A percentile compares a stretch with the other conserved stretches of the same genome.
These are phyloP conservation scores for Russula compacta DNA, from an alignment of 768 basidiomycete species.

Conservation along the genomic window DNA sequence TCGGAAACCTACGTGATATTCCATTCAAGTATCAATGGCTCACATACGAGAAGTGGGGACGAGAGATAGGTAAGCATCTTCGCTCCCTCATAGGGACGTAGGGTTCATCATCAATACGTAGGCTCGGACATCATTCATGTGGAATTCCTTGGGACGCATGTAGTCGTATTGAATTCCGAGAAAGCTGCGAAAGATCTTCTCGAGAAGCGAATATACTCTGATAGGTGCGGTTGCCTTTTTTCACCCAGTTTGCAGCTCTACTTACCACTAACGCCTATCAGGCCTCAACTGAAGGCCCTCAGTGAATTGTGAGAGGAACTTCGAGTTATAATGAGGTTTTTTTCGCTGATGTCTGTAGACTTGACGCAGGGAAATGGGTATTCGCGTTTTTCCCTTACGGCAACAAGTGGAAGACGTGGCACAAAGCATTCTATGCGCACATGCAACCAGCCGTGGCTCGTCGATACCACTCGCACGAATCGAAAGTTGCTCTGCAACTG, in stretches of 20 bases:
- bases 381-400: constrained; percentile 35
- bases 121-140: constrained; percentile 24
- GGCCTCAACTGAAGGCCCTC: constrained; percentile 23
- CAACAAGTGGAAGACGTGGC: constrained; percentile 32
- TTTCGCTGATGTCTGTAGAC: constrained; percentile 23
- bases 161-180: constrained; percentile 25
- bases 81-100: background rate
- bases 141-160: constrained; percentile 22
- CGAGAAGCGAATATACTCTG: constrained; percentile 28
- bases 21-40: constrained; percentile 19
- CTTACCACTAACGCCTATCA: background rate
- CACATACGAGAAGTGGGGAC: constrained; percentile 17
- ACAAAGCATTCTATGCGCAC: constrained; percentile 35
- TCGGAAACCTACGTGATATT: constrained; percentile 21
- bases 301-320: constrained; percentile 21
- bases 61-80: constrained; percentile 17
- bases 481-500: constrained; percentile 27
- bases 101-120: background rate
- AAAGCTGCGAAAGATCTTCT: constrained; percentile 26
- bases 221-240: constrained; percentile 18
- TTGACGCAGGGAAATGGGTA: constrained; percentile 33
- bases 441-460: constrained; percentile 29
- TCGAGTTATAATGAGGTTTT: background rate
- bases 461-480: constrained; percentile 27
- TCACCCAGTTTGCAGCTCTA: too few relatives aligned